Evolutionary conservation across 768 basidiomycete species (phyloP), one percentile per base, ranked within the genome.

Genomic region (Jaapia argillacea): DNA sequence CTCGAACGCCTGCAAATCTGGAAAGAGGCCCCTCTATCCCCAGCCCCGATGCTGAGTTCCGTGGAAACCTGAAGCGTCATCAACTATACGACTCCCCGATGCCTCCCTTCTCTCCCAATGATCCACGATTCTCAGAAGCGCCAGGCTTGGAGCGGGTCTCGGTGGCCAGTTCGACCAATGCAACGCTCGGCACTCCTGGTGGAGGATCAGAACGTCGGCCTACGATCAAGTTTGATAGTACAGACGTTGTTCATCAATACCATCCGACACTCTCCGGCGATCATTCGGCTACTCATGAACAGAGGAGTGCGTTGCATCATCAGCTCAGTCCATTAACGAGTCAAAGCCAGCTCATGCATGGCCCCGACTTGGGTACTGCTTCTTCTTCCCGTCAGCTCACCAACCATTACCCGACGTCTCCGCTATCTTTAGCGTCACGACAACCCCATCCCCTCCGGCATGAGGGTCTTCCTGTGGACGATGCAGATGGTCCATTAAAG

Each of bases 11-110:
- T 47, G 46, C 24, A 43, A 54, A 45, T 44, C 54, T 37, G 51
- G 55, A 48, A 39, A 58, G 41, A 26, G 52, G 18, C 26, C 56
- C 39, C 51, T 61, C 49, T 50, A 54, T 48, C n/a, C 48, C 46
- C 26, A 46, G 40, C 14, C 53, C 46, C 14, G 43, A 25, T 28
- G 44, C 50, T 3, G 69, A 69, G 36, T 54, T 59, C n/a, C 45
- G 75, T 43, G 60, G 64, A 5, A 77, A 78, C 25, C 54, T 93
- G 52, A 72, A 77, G 49, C 71, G 92, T 18, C 90, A 89, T 55
- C 83, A 92, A 51, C 70, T 97, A 4, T 92, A 89, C 56, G 93
- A 97, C 57, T 76, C 82, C 7, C 93, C 93, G 2, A 74, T 96
- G 55, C 83, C 85, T 28, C 43, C 55, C 22, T 48, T 61, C 48